Evolutionary conservation across 2,329 filamentous ascomycete species (phyloP).

Genomic region (Aspergillus sp.): DNA sequence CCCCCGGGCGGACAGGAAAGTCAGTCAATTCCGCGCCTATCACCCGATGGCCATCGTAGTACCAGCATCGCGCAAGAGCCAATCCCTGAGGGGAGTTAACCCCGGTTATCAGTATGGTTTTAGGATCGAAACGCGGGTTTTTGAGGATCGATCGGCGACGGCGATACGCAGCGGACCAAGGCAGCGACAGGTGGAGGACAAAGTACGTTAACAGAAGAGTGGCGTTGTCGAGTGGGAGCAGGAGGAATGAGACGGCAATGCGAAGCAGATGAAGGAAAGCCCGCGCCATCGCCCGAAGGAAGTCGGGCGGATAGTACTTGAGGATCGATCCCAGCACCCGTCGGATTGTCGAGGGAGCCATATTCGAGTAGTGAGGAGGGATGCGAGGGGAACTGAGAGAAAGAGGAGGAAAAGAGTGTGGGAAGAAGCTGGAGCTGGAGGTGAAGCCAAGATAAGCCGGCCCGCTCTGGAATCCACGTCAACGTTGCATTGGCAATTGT

Average conservation of each 20-base stretch:
- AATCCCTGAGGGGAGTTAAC: slow-evolving; percentile 66
- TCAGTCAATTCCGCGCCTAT: slow-evolving; percentile 60
- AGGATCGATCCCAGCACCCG: slow-evolving; percentile 7
- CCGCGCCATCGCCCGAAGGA: slow-evolving; percentile 6
- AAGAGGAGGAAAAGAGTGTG: neutral
- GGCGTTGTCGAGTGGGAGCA: slow-evolving; percentile 44
- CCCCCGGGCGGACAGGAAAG: slow-evolving; percentile 41
- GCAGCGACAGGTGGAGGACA: slow-evolving; percentile 20
- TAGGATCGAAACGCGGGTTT: slow-evolving; percentile 34
- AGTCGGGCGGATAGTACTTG: slow-evolving; percentile 5
- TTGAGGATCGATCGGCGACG: slow-evolving; percentile 18
- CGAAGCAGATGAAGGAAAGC: slow-evolving; percentile 18
- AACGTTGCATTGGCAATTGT: slow-evolving; percentile 5
- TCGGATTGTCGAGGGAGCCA: slow-evolving; percentile 15
- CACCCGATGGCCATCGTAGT: slow-evolving; percentile 58
- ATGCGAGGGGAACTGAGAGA: neutral
- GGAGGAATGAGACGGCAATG: slow-evolving; percentile 17
- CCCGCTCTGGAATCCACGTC: slow-evolving; percentile 12
- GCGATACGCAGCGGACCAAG: slow-evolving; percentile 10
- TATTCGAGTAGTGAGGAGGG: slow-evolving; percentile 1
- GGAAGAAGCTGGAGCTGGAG: neutral
- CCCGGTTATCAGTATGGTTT: slow-evolving; percentile 62
- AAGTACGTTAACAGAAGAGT: slow-evolving; percentile 35
- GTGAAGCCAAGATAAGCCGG: neutral
- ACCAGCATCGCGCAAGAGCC: slow-evolving; percentile 56